phyloP scores from a whole-genome alignment of 1,139 yeast species.

The Geotrichum cucujoidarum region DNA sequence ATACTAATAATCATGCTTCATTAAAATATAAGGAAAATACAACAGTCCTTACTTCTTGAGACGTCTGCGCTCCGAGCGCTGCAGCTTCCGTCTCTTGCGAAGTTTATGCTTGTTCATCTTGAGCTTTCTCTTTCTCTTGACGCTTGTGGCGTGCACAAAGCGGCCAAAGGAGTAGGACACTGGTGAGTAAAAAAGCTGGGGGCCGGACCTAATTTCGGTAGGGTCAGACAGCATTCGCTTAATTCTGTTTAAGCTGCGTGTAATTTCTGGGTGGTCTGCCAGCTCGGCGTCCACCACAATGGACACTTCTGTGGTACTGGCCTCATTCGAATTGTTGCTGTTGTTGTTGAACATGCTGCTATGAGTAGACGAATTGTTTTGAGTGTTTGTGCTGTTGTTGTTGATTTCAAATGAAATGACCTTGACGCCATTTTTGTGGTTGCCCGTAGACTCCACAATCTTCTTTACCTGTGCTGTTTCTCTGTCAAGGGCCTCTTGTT shows the following conservation, averaged over 20 bases:
- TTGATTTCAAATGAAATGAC: constrained; percentile 13
- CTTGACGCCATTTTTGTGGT: constrained; percentile 4
- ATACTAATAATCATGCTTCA: constrained; percentile 1
- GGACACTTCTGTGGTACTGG: constrained; percentile 7
- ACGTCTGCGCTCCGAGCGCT: constrained; percentile 39
- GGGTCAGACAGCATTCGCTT: constrained; percentile 2
- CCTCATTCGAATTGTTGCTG: background rate
- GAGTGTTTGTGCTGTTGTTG: background rate
- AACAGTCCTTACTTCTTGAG: constrained; percentile 21
- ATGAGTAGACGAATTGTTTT: background rate
- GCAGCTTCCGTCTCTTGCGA: constrained; percentile 43
- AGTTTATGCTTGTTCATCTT: constrained; percentile 46
- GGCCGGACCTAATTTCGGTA: constrained; percentile 1
- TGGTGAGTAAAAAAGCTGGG: constrained; percentile 17
- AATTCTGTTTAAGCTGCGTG: constrained; percentile 7
- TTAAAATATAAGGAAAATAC: background rate
- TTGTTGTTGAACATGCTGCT: background rate
- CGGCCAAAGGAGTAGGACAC: constrained; percentile 18
- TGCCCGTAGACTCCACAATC: background rate
- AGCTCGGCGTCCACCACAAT: constrained; percentile 12
- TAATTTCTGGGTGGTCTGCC: constrained; percentile 8
- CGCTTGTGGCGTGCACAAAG: constrained; percentile 34
- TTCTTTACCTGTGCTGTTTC: constrained; percentile 14
- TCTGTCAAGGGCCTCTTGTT: constrained; percentile 13
- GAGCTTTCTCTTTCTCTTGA: constrained; percentile 42